These are phyloP conservation scores for Zymoseptoria brevis DNA, from an alignment of 2,329 filamentous ascomycete genomes.

Conservation along the genomic window DNA sequence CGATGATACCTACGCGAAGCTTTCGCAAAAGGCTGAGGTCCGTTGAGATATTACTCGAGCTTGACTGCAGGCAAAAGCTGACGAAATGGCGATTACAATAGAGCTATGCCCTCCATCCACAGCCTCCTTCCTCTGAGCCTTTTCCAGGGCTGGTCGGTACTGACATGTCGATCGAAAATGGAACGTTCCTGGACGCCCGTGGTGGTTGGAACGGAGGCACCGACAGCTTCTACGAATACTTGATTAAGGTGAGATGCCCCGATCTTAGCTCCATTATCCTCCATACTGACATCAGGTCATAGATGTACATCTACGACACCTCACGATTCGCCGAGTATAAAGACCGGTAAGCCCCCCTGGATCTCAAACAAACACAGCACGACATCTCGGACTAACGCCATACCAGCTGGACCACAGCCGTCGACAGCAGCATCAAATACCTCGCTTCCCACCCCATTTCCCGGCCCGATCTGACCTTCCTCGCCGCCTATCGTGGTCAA, in stretches of 20 bases:
- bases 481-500: slow-evolving; percentile 50
- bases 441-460: slow-evolving; percentile 60
- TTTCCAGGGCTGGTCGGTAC: slow-evolving; percentile 71
- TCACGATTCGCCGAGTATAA: slow-evolving; percentile 55
- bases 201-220: slow-evolving; percentile 72
- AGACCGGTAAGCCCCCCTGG: slow-evolving; percentile 39
- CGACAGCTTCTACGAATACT: slow-evolving; percentile 82
- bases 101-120: slow-evolving; percentile 59
- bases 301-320: slow-evolving; percentile 73
- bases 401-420: slow-evolving; percentile 59
- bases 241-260: slow-evolving; percentile 53
- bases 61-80: background rate
- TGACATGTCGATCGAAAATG: slow-evolving; percentile 55
- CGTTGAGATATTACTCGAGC: background rate
- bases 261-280: background rate
- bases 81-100: background rate
- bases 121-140: slow-evolving; percentile 56
- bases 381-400: background rate
- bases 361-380: slow-evolving; percentile 21
- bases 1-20: slow-evolving; percentile 55
- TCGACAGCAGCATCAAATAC: slow-evolving; percentile 65
- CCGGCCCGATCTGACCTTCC: slow-evolving; percentile 64
- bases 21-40: slow-evolving; percentile 53
- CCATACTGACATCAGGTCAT: background rate
- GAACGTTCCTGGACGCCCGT: slow-evolving; percentile 55